Base-by-base conservation (phyloP, 1,139 yeast species). In the Blastobotrys aristatus region DNA sequence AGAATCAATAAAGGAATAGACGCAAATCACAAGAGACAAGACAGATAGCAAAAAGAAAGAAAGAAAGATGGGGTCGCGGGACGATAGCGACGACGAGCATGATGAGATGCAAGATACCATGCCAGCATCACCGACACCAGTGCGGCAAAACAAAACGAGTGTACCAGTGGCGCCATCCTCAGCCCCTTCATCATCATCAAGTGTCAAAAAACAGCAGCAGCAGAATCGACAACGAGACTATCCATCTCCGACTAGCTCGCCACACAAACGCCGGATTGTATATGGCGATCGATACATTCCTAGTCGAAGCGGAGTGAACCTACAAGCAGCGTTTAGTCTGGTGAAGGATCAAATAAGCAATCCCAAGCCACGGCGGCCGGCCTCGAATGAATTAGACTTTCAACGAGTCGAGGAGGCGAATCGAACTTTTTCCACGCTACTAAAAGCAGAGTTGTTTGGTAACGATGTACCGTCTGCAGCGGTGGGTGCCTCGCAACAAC, bases 391-490 rank as follows among this genome's bases (percentile, higher is more conserved):
- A 58, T 69, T 84, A 29, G 92, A 84, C 53, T 68, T 74, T 24
- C 74, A 84, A 51, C 75, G 80, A 59, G 87, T 82, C 59, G 84
- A 82, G 55, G 95, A 86, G 58, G 96, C 97, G 2, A 87, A 87
- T 61, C 71, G 84, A 55, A 87, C 96, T 0, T 94, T 90, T 64
- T 82, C 90, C 43, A 80, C 94, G 0, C 84, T 94, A 4, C 68
- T 92, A 36, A 85, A 87, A 58, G 88, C 95, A 27, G 99, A 92
- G 64, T 70, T 92, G 37, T 92, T 92, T 71, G 97, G 97, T 7
- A 94, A 84, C 59, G 79, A 84, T 51, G 80, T 84, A 1, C 88
- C 89, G 2, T 71, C 73, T 66, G 77, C 79, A 2, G 66, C 77
- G 1, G 59, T 67, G 4, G 27, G 35, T 1, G 27, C 43, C 46